phyloP scores from a whole-genome alignment of 306 rosid species.

The Dicorynia guianensis region DNA sequence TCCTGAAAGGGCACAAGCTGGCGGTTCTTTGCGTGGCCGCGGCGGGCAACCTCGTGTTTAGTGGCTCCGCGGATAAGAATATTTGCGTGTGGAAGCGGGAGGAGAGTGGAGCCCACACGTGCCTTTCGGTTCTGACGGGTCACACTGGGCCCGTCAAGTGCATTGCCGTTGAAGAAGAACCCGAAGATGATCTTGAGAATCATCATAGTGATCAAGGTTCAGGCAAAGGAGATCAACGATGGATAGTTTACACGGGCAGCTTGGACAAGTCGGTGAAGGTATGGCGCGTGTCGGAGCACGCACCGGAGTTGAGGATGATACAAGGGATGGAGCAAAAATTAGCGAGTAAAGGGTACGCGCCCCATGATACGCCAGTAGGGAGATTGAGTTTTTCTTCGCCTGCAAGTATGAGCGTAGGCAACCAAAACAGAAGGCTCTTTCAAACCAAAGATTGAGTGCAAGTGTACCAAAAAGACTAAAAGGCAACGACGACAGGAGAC shows the following conservation, averaged over 20 bases:
- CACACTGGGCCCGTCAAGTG: constrained; percentile 82
- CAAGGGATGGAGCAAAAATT: neutral
- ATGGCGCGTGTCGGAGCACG: constrained; percentile 67
- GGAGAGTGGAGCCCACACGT: constrained; percentile 56
- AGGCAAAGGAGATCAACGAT: constrained; percentile 27
- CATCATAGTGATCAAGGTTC: neutral
- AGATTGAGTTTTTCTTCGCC: neutral
- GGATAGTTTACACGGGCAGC: constrained; percentile 80
- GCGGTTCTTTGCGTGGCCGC: constrained; percentile 70
- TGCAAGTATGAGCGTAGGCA: neutral
- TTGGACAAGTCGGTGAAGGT: constrained; percentile 73
- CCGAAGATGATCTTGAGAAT: neutral
- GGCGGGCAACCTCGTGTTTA: constrained; percentile 56
- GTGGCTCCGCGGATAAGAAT: constrained; percentile 72
- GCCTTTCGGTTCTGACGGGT: constrained; percentile 62
- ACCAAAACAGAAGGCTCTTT: neutral
- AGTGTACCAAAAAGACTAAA: neutral
- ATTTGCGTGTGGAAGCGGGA: constrained; percentile 79
- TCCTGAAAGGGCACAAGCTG: constrained; percentile 62
- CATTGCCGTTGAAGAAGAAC: constrained; percentile 55
- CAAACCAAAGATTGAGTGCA: neutral
- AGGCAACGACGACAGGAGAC: neutral
- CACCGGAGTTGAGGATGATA: constrained; percentile 43
- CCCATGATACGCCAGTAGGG: neutral
- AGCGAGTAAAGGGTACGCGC: constrained; percentile 22